Evolutionary conservation across 805 yeast genomes (phyloP).

Genomic region (Candida xiaguanensis): DNA sequence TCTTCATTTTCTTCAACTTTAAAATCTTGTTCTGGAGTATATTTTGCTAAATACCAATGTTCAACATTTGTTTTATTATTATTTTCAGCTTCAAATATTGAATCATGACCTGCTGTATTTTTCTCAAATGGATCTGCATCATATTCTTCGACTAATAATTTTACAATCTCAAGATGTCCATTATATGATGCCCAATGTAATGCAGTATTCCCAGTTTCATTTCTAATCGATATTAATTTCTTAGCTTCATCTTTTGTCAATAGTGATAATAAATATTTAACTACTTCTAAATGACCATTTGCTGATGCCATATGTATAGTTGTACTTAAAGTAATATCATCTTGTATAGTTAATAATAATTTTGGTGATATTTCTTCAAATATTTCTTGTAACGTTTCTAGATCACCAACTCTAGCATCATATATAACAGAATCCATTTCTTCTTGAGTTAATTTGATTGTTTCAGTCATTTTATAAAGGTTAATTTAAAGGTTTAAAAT

Average conservation of each 20-base stretch:
- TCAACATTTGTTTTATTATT: constrained; percentile 74
- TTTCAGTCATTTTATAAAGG: background rate
- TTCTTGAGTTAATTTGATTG: constrained; percentile 49
- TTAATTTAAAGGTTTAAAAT: background rate
- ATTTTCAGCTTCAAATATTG: constrained; percentile 84
- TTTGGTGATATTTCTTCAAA: constrained; percentile 55
- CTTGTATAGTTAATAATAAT: constrained; percentile 46
- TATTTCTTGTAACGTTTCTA: constrained; percentile 67
- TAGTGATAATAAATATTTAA: constrained; percentile 54
- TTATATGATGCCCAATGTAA: constrained; percentile 94
- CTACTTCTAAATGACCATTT: constrained; percentile 78
- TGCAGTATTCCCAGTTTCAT: constrained; percentile 88
- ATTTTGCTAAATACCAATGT: constrained; percentile 69
- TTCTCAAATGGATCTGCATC: constrained; percentile 78
- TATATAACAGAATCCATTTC: constrained; percentile 78
- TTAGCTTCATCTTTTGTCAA: constrained; percentile 43
- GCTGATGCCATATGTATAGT: constrained; percentile 95
- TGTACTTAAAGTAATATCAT: constrained; percentile 63
- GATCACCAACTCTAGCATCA: constrained; percentile 86
- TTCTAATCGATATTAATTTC: constrained; percentile 34
- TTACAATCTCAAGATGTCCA: constrained; percentile 73
- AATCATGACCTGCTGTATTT: constrained; percentile 75
- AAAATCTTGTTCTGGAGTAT: constrained; percentile 57
- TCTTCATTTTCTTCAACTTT: constrained; percentile 40
- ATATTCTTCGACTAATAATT: constrained; percentile 66